These are phyloP conservation scores for Ustilago xerochloae DNA, from an alignment of 1,284 basidiomycete species.

Conservation along the genomic window DNA sequence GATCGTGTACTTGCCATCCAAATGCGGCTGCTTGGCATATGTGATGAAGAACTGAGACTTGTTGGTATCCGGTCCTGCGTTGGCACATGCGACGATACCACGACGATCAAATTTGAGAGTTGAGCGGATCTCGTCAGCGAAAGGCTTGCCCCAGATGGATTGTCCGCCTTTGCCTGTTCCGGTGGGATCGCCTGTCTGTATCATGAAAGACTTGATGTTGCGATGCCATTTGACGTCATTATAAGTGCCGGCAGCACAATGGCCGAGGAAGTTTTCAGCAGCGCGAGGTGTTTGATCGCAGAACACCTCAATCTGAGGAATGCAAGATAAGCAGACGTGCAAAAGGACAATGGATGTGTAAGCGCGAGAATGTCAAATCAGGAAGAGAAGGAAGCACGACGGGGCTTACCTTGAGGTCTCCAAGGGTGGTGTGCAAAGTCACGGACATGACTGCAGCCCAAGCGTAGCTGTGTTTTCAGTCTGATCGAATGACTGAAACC, in stretches of 20 bases:
- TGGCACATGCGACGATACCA: slow-evolving; percentile 67
- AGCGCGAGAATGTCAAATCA: neutral
- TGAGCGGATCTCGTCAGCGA: slow-evolving; percentile 87
- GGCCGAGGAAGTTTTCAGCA: slow-evolving; percentile 96
- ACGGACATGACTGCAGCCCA: slow-evolving; percentile 77
- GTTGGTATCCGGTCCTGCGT: slow-evolving; percentile 65
- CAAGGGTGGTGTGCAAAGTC: slow-evolving; percentile 90
- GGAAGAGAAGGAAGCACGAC: no score
- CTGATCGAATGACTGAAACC: no score
- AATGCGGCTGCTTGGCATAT: slow-evolving; percentile 60
- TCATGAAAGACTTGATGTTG: slow-evolving; percentile 78
- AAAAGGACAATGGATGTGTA: neutral
- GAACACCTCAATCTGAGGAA: slow-evolving; percentile 88
- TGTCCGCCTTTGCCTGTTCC: slow-evolving; percentile 93
- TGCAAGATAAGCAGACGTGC: neutral
- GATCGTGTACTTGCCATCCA: slow-evolving; percentile 66
- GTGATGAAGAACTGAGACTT: slow-evolving; percentile 65
- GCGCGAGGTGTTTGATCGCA: slow-evolving; percentile 94
- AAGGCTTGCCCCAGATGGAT: slow-evolving; percentile 93
- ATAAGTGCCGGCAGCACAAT: slow-evolving; percentile 90
- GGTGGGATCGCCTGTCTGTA: slow-evolving; percentile 95
- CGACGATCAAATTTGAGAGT: slow-evolving; percentile 58
- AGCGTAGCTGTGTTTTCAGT: no score
- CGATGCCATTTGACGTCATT: slow-evolving; percentile 87
- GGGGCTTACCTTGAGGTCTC: slow-evolving; percentile 85